Conservation (phyloP, 1,284 basidiomycete genomes). For the Naganishia cerealis region DNA sequence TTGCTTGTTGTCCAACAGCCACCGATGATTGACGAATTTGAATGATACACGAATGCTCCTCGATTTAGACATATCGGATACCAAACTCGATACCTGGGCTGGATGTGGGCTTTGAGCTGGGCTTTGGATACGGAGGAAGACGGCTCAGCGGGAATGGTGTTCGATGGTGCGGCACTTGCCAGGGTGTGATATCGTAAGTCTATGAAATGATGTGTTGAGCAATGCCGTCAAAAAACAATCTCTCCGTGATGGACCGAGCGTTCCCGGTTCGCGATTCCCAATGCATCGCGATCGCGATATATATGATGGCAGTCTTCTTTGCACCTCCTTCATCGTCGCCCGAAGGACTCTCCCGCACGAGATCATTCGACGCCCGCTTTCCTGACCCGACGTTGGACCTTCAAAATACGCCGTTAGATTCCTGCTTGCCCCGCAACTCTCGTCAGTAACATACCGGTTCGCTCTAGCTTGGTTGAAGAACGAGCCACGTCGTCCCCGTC, state of each 20-base stretch:
- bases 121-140: background rate
- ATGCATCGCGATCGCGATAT: background rate
- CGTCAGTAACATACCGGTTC: background rate
- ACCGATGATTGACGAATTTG: conserved; percentile 1
- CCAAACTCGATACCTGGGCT: background rate
- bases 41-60: background rate
- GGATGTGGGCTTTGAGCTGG: background rate
- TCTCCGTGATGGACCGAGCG: background rate
- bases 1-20: background rate
- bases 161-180: background rate
- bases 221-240: background rate
- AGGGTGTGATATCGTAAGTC: background rate
- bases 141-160: background rate
- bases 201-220: background rate
- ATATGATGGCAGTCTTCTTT: background rate
- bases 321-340: background rate
- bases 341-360: background rate
- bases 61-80: background rate
- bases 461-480: background rate
- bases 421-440: background rate
- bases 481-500: background rate
- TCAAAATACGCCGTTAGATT: background rate
- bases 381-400: background rate
- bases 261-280: background rate
- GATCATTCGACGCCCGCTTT: background rate